phyloP scores from a whole-genome alignment of 192 early-diverging fungal genomes.

The Chytriomyces sp. region DNA sequence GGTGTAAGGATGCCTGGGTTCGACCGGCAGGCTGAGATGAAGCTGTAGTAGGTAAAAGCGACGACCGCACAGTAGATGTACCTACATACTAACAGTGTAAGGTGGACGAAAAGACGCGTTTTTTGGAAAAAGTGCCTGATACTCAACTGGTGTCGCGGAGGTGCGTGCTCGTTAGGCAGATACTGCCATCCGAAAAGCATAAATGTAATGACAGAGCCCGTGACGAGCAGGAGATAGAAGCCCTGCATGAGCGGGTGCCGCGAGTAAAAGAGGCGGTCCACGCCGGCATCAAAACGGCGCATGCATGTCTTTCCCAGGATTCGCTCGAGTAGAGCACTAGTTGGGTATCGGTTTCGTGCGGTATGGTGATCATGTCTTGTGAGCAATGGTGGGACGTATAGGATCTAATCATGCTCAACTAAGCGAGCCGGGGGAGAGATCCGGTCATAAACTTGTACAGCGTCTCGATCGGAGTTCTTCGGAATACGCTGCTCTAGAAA shows the following conservation, averaged over 20 bases:
- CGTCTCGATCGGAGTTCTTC: slow-evolving; percentile 33
- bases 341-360: not conserved
- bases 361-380: not conserved
- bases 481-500: slow-evolving; percentile 27
- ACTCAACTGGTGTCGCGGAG: slow-evolving; percentile 39
- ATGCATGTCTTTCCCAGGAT: slow-evolving; percentile 11
- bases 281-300: not conserved
- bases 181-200: slow-evolving; percentile 33
- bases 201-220: slow-evolving; percentile 37
- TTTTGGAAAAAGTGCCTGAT: not conserved
- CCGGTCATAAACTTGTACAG: slow-evolving; percentile 35
- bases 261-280: slow-evolving; percentile 12
- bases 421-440: slow-evolving; percentile 17
- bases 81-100: no score
- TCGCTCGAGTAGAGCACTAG: not conserved
- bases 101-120: not conserved
- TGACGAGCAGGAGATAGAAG: slow-evolving; percentile 24
- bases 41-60: slow-evolving; percentile 30
- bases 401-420: no score
- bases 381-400: not conserved
- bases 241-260: slow-evolving; percentile 44
- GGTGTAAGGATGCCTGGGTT: slow-evolving; percentile 44
- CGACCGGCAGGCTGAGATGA: slow-evolving; percentile 38
- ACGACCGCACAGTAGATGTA: slow-evolving; percentile 30
- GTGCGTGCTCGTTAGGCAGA: slow-evolving; percentile 33